Evolutionary conservation across 2,329 filamentous ascomycete species (phyloP).

Genomic region (Pyrenochaeta sp.): DNA sequence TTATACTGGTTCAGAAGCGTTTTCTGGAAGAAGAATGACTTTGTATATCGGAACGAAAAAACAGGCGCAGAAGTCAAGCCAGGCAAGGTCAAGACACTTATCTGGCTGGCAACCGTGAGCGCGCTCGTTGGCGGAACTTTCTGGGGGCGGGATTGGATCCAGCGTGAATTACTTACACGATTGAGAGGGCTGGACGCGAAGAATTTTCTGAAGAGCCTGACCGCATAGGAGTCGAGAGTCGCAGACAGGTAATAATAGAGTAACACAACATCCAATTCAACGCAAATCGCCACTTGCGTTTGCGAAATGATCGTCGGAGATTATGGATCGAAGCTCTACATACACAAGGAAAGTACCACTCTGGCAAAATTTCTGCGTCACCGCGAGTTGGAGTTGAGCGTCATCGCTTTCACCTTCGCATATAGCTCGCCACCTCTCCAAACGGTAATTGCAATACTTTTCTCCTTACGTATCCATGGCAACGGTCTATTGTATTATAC

Average conservation of each 20-base stretch:
- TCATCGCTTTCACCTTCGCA: not conserved
- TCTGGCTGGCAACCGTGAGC: slow-evolving; percentile 12
- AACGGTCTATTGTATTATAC: no score
- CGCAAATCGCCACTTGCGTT: not conserved
- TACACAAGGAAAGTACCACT: no score
- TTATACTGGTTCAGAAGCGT: slow-evolving; percentile 59
- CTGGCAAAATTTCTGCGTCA: no score
- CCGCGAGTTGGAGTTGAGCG: not conserved
- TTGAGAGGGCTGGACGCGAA: slow-evolving; percentile 15
- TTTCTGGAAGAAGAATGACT: slow-evolving; percentile 53
- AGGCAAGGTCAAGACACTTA: slow-evolving; percentile 11
- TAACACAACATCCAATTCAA: not conserved
- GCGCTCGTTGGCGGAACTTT: slow-evolving; percentile 20
- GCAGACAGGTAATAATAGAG: not conserved
- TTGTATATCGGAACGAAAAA: slow-evolving; percentile 41
- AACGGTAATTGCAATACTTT: not conserved
- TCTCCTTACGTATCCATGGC: not conserved
- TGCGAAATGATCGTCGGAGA: not conserved
- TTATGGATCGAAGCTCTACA: no score
- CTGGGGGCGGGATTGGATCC: slow-evolving; percentile 22
- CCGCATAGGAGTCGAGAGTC: not conserved
- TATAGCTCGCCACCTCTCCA: not conserved
- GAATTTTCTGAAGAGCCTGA: slow-evolving; percentile 7
- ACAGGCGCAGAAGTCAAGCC: slow-evolving; percentile 28
- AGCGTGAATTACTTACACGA: slow-evolving; percentile 18